Evolutionary conservation across 2,329 filamentous ascomycete species (phyloP).

Genomic region (Podosphaera fusca): DNA sequence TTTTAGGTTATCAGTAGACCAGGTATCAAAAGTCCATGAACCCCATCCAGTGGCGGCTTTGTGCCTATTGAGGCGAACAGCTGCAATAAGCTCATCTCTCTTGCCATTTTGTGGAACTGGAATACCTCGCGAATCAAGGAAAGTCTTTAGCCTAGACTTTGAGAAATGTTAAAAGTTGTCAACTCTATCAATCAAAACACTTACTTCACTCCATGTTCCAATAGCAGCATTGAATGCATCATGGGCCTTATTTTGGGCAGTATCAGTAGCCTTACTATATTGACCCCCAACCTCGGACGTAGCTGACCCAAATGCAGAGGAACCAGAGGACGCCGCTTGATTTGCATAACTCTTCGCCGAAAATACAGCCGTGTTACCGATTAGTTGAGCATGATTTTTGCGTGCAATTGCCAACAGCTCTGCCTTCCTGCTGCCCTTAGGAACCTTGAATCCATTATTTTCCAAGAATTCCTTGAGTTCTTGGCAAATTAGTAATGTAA

Average conservation of each 20-base stretch:
- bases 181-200: background rate
- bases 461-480: constrained; percentile 84
- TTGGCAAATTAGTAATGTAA: constrained; percentile 2
- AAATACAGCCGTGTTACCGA: constrained; percentile 35
- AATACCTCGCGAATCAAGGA: constrained; percentile 53
- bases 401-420: constrained; percentile 77
- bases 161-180: constrained; percentile 2
- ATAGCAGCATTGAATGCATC: constrained; percentile 43
- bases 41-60: constrained; percentile 44
- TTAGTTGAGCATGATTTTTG: constrained; percentile 55
- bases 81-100: constrained; percentile 47
- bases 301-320: constrained; percentile 42
- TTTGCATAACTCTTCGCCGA: constrained; percentile 46
- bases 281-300: constrained; percentile 55
- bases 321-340: constrained; percentile 40
- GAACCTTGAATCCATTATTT: constrained; percentile 72
- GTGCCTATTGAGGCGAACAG: constrained; percentile 51
- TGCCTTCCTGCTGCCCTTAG: constrained; percentile 70
- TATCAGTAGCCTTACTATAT: constrained; percentile 53
- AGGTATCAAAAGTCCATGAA: constrained; percentile 62
- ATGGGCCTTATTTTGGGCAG: constrained; percentile 34
- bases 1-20: constrained; percentile 47
- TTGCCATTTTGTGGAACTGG: constrained; percentile 50
- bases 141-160: constrained; percentile 44
- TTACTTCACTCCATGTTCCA: constrained; percentile 42